These are phyloP conservation scores for Penicillium desertorum DNA, from an alignment of 495 filamentous ascomycete species.

Conservation along the genomic window DNA sequence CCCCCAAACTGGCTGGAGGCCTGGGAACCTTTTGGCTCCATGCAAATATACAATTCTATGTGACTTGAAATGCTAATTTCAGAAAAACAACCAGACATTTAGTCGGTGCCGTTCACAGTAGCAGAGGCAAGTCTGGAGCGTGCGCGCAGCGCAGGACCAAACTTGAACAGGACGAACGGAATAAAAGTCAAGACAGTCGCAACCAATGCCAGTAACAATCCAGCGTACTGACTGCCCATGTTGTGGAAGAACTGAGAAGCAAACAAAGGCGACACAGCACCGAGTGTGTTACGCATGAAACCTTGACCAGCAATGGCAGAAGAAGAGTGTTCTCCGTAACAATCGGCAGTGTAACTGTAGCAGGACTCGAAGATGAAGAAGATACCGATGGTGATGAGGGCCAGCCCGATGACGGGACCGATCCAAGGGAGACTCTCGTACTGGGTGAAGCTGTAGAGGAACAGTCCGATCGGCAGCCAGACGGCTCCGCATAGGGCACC, in stretches of 20 bases:
- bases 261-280: constrained; percentile 51
- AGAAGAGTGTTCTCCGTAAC: constrained; percentile 46
- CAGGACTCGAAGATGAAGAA: constrained; percentile 50
- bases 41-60: neutral
- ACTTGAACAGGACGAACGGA: constrained; percentile 44
- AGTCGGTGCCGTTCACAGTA: constrained; percentile 9
- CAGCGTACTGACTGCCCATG: constrained; percentile 45
- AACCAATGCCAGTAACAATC: constrained; percentile 41
- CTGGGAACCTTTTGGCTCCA: neutral
- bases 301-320: constrained; percentile 51
- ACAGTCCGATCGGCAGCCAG: constrained; percentile 71
- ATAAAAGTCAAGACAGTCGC: constrained; percentile 43
- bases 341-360: constrained; percentile 46
- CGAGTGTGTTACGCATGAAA: constrained; percentile 50
- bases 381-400: constrained; percentile 44
- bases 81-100: neutral
- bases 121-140: constrained; percentile 35
- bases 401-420: constrained; percentile 59
- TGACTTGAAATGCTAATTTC: neutral
- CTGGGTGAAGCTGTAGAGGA: constrained; percentile 79
- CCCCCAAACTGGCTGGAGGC: neutral
- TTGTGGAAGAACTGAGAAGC: constrained; percentile 50
- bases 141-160: constrained; percentile 39
- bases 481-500: constrained; percentile 63
- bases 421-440: constrained; percentile 63